Base-by-base conservation (phyloP, 768 basidiomycete genomes). In the Mycena leptocephala region DNA sequence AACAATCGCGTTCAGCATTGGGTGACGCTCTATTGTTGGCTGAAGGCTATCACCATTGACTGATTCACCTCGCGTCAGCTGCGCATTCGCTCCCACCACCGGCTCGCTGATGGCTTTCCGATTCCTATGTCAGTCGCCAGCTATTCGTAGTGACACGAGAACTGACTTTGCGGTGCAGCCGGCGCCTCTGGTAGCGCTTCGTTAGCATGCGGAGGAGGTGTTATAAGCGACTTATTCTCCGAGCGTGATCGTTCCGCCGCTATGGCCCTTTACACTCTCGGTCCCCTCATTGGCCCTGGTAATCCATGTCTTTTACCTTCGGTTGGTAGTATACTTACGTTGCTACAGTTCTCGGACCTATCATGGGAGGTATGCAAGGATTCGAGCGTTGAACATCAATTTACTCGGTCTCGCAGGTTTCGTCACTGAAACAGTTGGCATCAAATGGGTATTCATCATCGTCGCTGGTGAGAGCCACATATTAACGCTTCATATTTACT, bases 161-260 rank as follows among this genome's bases (percentile, higher is more conserved):
- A 61, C 18, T 51, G 5, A 33, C 9, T 28, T 35, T 9, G 32
- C n/a, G 64, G 20, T 68, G n/a, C 24, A 92, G 92, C 87, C 75
- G 92, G 92, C 0, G 86, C 91, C 65, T 86, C 84, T 10, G 92
- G 90, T 14, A 89, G 89, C 48, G 89, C 91, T 10, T 90, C 92
- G 0, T 85, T 92, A n/a, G 88, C 91, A 0, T 86, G 87, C 33
- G 91, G 92, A 53, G 90, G 89, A 20, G 91, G 90, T 0, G 84
- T 85, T 35, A 80, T 92, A 18, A 86, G 87, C 22, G 92, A 92
- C 78, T 82, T 92, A 22, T 93, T 92, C 75, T 85, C 89, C 0
- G 89, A 89, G 70, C 84, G 80, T n/a, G 91, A 93, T 26, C 88
- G 92, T n/a, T 92, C 90, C 2, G 86, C 87, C 2, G 92, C 92